Evolutionary conservation across 805 yeast genomes (phyloP).

Genomic region (Scheffersomyces coipomensis): DNA sequence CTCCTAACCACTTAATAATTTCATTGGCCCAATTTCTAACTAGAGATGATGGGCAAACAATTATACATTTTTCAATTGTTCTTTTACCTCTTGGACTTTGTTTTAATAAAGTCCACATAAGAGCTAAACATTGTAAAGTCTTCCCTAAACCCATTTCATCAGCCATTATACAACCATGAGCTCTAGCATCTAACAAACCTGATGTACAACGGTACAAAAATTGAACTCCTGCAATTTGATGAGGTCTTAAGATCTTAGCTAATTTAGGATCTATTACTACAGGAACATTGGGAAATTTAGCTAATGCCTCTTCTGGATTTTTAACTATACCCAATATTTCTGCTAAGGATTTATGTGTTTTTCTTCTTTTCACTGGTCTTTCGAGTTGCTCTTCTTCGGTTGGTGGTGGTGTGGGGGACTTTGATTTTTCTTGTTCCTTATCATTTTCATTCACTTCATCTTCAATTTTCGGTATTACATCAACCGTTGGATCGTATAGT

Average conservation of each 20-base stretch:
- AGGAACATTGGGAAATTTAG: constrained; percentile 79
- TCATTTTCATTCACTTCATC: constrained; percentile 14
- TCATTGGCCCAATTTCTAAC: constrained; percentile 98
- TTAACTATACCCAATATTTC: constrained; percentile 75
- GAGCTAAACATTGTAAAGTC: constrained; percentile 82
- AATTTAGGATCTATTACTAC: constrained; percentile 92
- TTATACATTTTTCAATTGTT: constrained; percentile 84
- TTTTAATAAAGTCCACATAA: constrained; percentile 87
- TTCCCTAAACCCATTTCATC: constrained; percentile 97
- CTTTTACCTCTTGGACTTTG: constrained; percentile 86
- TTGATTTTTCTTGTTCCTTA: no score
- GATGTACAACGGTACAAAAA: constrained; percentile 89
- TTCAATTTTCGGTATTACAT: constrained; percentile 39
- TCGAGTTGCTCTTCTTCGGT: constrained; percentile 11
- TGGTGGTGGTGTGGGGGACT: constrained; percentile 9
- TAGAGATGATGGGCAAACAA: constrained; percentile 92
- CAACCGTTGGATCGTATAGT: constrained; percentile 92
- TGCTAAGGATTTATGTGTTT: constrained; percentile 64
- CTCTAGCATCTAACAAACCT: constrained; percentile 78
- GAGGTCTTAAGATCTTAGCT: constrained; percentile 85
- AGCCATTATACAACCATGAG: constrained; percentile 97
- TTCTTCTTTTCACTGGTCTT: constrained; percentile 32
- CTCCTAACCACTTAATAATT: constrained; percentile 91
- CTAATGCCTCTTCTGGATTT: constrained; percentile 46
- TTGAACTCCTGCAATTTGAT: constrained; percentile 93